Base-by-base conservation (phyloP, 176 grass and related monocot species). In the Aegilops tauschii region DNA sequence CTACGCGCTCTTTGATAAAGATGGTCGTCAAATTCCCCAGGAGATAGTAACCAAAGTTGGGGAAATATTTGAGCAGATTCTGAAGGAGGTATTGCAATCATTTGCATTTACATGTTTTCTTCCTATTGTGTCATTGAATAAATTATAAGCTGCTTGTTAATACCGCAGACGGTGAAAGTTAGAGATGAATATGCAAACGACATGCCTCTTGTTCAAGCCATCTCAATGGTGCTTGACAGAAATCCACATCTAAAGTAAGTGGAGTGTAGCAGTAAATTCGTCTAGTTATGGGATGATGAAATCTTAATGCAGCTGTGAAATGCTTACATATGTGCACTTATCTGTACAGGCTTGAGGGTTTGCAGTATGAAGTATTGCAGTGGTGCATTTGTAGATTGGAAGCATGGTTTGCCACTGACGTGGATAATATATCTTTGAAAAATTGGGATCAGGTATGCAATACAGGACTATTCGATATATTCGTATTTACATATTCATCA, bases 311-410 rank as follows among this genome's bases (percentile, higher is more conserved):
- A 70, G 16, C 45, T 10, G 74, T 59, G 47, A 1, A 79, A 40
- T 81, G 35, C 20, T 83, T 81, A 79, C 76, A 34, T 67, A 58
- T 75, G 62, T 80, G 65, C 77, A 64, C 58, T 80, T 73, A 84
- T 25, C 52, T 81, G 80, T 86, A 11, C 62, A 99, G 97, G 80
- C 82, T 95, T 68, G 87, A 91, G 67, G 94, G 97, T 63, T 79
- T 96, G 80, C 88, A 82, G 30, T 90, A 96, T 82, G 94, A 99
- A 93, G 97, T 99, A 70, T 68, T 99, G 45, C 97, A 99, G 84
- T 99, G 97, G 97, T 99, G 95, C 83, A 88, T 99, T 76, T 99
- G 97, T 85, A 86, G 97, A 83, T 69, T 99, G 89, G 97, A 99
- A 80, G 97, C 97, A 85, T 99, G 97, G 97, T 99, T 99, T 80